Evolutionary conservation across 441 rosid genomes (phyloP).

Genomic region (Kokia cookei): DNA sequence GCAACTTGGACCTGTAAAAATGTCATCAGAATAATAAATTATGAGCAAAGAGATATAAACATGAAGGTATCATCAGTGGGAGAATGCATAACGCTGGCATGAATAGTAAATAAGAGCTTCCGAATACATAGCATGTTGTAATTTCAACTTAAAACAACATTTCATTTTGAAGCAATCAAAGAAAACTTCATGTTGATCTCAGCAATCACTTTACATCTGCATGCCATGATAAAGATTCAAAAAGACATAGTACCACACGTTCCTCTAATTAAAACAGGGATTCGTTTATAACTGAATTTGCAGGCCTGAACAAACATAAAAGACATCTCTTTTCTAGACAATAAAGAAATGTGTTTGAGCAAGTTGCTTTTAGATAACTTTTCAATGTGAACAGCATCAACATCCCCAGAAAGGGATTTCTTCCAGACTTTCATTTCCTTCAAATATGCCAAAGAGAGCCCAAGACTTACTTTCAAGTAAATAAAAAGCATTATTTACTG

Average conservation of each 20-base stretch:
- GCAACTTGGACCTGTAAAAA: constrained; percentile 81
- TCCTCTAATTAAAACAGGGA: background rate
- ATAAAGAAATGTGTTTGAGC: background rate
- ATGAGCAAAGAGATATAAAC: constrained; percentile 8
- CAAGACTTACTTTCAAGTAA: background rate
- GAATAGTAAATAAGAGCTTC: background rate
- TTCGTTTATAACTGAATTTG: background rate
- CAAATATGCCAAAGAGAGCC: background rate
- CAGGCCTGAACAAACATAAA: background rate
- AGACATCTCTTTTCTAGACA: background rate
- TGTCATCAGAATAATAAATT: constrained; percentile 12
- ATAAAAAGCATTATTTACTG: background rate
- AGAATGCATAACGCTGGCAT: background rate
- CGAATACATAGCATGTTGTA: background rate
- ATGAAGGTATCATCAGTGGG: constrained; percentile 1
- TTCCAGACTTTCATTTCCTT: background rate
- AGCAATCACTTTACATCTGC: background rate
- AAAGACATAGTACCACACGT: background rate
- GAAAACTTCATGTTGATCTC: background rate
- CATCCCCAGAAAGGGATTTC: background rate
- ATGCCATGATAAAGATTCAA: background rate
- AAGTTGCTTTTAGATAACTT: background rate
- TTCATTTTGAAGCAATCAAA: background rate
- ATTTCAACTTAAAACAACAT: background rate
- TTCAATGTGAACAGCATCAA: background rate